Evolutionary conservation across 192 early-diverging fungal species (phyloP), one percentile per base, ranked within the genome.

Genomic region (Podila epicladia): DNA sequence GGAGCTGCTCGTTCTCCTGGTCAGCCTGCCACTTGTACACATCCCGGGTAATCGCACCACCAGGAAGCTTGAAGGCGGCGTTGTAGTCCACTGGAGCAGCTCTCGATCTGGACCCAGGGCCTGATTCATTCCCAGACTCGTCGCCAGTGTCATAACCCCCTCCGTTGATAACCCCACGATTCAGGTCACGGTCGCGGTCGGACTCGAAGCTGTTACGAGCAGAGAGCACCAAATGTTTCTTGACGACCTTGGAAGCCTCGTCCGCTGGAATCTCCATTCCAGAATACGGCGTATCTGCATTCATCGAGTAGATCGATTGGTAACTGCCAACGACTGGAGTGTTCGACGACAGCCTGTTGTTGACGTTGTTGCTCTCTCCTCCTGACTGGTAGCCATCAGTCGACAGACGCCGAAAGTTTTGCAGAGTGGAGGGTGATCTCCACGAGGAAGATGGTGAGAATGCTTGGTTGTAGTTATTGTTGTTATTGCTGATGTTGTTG

Each of bases 1-100:
- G 77, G 57, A 72, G 64, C 67, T 85, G 82, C 32, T 85, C 86
- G 51, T 83, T 87, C 51, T 91, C 89, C 37, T 90, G 75, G 67
- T 91, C 88, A 51, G 96, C 91, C 31, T 91, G 87, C 94, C 94
- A 96, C 83, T 94, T 92, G 80, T 98, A 98, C 67, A 98, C 92
- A 67, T 95, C 92, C 60, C 93, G 90, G 4, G 96, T 95, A 65
- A 93, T 93, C 65, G 93, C 92, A 38, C 93, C 95, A 24, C 91
- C 92, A 24, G 87, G 85, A 31, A 94, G 68, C 41, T 85, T 88
- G 72, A 90, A 88, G 29, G 82, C 75, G 12, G 71, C 84, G 5
- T 67, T 73, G 33, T 75, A 75, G 61, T 71, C 72, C 26, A 67
- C 70, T 48, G 65, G 41, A 45, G 3, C 41, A 45, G 41, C 41